Evolutionary conservation across 352 stramenopile species (phyloP).

Genomic region (Pythium coloratum): DNA sequence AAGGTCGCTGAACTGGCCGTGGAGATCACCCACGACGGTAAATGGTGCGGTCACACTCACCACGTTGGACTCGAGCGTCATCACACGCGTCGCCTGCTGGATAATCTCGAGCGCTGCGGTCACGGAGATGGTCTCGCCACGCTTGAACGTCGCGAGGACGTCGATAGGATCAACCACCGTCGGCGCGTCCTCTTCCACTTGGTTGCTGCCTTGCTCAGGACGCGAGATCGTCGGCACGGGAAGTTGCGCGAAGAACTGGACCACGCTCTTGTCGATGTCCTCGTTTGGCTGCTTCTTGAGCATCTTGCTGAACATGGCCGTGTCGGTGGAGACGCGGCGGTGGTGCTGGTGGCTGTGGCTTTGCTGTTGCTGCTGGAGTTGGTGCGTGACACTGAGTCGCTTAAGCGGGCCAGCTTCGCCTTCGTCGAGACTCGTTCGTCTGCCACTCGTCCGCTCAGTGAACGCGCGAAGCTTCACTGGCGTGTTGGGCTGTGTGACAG

Average conservation of each 20-base stretch:
- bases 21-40: constrained; percentile 72
- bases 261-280: constrained; percentile 53
- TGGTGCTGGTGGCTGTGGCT: constrained; percentile 42
- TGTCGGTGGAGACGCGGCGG: constrained; percentile 72
- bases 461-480: constrained; percentile 9
- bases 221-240: constrained; percentile 46
- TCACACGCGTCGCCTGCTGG: constrained; percentile 53
- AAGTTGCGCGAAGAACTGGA: constrained; percentile 58
- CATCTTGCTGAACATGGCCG: constrained; percentile 62
- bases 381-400: constrained; percentile 50
- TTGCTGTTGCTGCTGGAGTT: constrained; percentile 25
- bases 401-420: constrained; percentile 52
- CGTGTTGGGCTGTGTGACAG: constrained; percentile 16
- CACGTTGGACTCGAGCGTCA: constrained; percentile 36
- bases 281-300: constrained; percentile 56
- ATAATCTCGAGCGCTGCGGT: constrained; percentile 58
- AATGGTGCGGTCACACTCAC: constrained; percentile 12
- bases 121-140: constrained; percentile 45
- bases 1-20: constrained; percentile 97
- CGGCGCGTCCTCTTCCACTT: constrained; percentile 33
- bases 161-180: constrained; percentile 39
- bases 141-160: constrained; percentile 37
- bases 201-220: constrained; percentile 31
- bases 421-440: constrained; percentile 25
- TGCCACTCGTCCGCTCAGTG: not conserved